Evolutionary conservation across 2,329 filamentous ascomycete species (phyloP).

Genomic region (Colletotrichum melonis): DNA sequence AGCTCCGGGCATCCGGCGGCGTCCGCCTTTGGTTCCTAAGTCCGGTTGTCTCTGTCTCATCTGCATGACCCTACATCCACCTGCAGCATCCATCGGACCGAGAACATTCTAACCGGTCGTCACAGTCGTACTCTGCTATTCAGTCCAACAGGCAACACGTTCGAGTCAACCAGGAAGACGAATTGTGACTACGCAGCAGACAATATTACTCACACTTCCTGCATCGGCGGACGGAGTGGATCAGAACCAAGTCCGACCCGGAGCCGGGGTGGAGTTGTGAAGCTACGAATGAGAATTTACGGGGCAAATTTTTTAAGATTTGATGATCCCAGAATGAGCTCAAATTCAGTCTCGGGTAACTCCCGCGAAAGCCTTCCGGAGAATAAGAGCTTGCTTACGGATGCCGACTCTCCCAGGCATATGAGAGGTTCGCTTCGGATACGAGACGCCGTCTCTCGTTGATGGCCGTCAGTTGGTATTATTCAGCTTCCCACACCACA

Average conservation of each 20-base stretch:
- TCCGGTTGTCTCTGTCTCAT: background rate
- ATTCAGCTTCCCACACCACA: conserved; percentile 4
- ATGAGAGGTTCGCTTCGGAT: background rate
- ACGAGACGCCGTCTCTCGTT: background rate
- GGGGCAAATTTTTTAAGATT: conserved; percentile 6
- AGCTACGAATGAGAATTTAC: background rate
- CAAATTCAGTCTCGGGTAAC: background rate
- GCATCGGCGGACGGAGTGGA: conserved; percentile 31
- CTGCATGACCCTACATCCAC: background rate
- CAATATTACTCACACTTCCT: conserved; percentile 32
- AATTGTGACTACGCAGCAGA: conserved; percentile 1
- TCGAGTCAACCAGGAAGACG: background rate
- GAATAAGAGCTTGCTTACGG: background rate
- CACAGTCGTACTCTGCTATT: background rate
- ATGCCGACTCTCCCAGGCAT: background rate
- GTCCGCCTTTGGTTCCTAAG: background rate
- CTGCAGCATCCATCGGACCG: background rate
- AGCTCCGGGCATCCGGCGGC: background rate
- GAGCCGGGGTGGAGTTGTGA: conserved; percentile 21
- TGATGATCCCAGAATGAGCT: background rate
- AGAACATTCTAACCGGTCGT: background rate
- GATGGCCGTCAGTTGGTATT: background rate
- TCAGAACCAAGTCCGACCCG: conserved; percentile 19
- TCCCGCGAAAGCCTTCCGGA: background rate
- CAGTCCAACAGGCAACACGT: background rate